Evolutionary conservation across 192 early-diverging fungal species (phyloP).

Genomic region (Rhizophagus clarus): DNA sequence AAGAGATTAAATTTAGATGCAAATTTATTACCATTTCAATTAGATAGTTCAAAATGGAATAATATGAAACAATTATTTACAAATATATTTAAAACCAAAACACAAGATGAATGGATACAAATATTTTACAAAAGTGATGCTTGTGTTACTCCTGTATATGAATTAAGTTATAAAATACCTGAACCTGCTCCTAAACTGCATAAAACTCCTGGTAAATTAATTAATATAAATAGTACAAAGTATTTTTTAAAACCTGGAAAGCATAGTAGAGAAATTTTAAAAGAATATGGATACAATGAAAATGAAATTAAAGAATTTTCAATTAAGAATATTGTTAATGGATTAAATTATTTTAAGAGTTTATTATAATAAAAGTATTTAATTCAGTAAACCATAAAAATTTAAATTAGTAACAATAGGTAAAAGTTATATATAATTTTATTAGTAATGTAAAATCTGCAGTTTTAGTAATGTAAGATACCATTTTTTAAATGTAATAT

Average conservation of each 20-base stretch:
- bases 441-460: too few relatives aligned
- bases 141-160: slow-evolving; percentile 66
- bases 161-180: slow-evolving; percentile 11
- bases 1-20: slow-evolving; percentile 46
- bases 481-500: too few relatives aligned
- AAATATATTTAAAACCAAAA: slow-evolving; percentile 55
- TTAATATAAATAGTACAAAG: slow-evolving; percentile 8
- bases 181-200: neutral
- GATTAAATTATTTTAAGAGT: neutral
- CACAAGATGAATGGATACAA: slow-evolving; percentile 61
- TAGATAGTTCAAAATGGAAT: slow-evolving; percentile 59
- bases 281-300: slow-evolving; percentile 45
- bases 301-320: slow-evolving; percentile 42
- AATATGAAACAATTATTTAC: slow-evolving; percentile 52
- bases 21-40: slow-evolving; percentile 40
- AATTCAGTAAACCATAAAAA: too few relatives aligned
- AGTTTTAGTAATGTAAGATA: too few relatives aligned
- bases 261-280: slow-evolving; percentile 46
- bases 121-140: slow-evolving; percentile 66
- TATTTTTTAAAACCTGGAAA: slow-evolving; percentile 47
- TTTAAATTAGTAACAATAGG: too few relatives aligned
- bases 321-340: slow-evolving; percentile 34
- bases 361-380: neutral
- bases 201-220: slow-evolving; percentile 30
- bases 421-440: too few relatives aligned